Base-by-base conservation (phyloP, 768 basidiomycete species). In the Dendrothele bispora region DNA sequence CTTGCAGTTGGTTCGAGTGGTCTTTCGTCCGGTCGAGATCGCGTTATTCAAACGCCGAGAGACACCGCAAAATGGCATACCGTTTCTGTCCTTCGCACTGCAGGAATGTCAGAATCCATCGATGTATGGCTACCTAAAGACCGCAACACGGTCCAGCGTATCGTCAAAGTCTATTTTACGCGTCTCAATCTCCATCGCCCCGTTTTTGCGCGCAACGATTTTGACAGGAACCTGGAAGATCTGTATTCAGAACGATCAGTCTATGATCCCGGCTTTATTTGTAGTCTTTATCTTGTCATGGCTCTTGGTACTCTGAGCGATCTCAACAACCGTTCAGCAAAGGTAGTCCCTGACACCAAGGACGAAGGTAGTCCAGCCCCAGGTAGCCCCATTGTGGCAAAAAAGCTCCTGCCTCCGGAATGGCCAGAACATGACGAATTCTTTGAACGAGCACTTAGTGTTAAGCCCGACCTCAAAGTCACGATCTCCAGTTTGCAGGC, bases 381-480 rank as follows among this genome's bases (percentile, higher is more conserved):
- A n/a, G n/a, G n/a, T n/a, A n/a, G n/a, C n/a, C n/a, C n/a, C n/a
- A n/a, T n/a, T 17, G 66, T 77, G 12, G 72, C 76, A 12, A 82
- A 83, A 64, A 80, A 79, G 49, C 73, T 86, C 27, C 78, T 91
- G 72, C 80, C 82, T 12, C 59, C 69, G 7, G 72, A 75, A 42
- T 93, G 89, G 89, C 91, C 90, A 10, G 80, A 80, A 32, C 85
- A 89, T 50, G 87, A 88, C 52, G 88, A 91, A 56, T 91, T 93
- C 64, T 91, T 91, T 63, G 84, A 88, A 52, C 76, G 85, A 26
- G 88, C 89, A 1, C 67, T 92, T 3, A 73, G 78, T 17, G 76
- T 90, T 54, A 91, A 93, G 61, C 87, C 89, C 7, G 88, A 93
- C 53, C 69, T 93, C 35, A 81, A 86, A 8, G 89, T 91, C 59